Conservation (phyloP, 257 asterid species). For the Solanum chilense region DNA sequence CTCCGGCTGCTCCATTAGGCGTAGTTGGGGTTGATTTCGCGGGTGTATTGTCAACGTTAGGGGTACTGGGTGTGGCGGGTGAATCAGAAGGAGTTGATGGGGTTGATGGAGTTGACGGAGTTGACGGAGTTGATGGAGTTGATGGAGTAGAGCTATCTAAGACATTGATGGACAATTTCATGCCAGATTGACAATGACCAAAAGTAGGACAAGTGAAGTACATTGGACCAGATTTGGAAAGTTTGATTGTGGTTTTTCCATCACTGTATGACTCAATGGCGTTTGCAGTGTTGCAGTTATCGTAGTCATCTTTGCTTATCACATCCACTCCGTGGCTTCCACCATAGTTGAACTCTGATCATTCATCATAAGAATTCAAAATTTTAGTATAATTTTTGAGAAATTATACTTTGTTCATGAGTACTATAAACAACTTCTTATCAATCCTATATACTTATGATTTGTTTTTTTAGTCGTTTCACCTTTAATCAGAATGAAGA, state of each 20-base stretch:
- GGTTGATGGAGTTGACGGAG: neutral
- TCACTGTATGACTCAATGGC: slow-evolving; percentile 9
- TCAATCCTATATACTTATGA: too few relatives aligned
- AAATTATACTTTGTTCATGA: neutral
- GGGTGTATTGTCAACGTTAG: neutral
- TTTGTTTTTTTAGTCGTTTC: too few relatives aligned
- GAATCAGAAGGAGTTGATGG: neutral
- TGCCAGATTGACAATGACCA: slow-evolving; percentile 45
- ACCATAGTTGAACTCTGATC: slow-evolving; percentile 46
- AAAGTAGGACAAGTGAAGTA: slow-evolving; percentile 43
- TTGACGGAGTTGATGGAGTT: neutral
- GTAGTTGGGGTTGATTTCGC: neutral
- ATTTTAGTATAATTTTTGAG: neutral
- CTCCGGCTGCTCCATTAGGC: slow-evolving; percentile 14
- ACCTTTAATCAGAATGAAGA: too few relatives aligned
- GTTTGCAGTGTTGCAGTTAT: slow-evolving; percentile 20
- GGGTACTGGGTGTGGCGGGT: neutral
- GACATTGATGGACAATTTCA: slow-evolving; percentile 37
- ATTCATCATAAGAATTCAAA: neutral
- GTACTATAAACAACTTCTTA: neutral
- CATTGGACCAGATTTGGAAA: slow-evolving; percentile 26
- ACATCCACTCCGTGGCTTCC: slow-evolving; percentile 33
- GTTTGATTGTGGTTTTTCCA: slow-evolving; percentile 35
- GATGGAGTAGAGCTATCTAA: slow-evolving; percentile 1
- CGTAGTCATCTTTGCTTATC: slow-evolving; percentile 24